These are phyloP conservation scores for Gossypium australe DNA, from an alignment of 345 rosid genomes.

Conservation along the genomic window DNA sequence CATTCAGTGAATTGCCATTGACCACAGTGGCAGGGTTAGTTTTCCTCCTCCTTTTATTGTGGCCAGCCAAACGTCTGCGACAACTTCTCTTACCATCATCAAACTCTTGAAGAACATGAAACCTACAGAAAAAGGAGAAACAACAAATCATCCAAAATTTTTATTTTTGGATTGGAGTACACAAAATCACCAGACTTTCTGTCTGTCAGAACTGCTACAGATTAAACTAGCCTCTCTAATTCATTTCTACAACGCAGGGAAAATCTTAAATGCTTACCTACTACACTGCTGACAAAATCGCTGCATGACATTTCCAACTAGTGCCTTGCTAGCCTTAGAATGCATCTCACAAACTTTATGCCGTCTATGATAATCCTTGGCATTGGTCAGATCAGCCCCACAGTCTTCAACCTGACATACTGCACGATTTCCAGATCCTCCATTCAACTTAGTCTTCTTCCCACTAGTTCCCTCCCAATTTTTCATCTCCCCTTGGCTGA, in stretches of 20 bases:
- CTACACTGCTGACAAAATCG: slow-evolving; percentile 99
- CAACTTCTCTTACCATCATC: slow-evolving; percentile 99
- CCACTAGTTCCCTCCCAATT: slow-evolving; percentile 42
- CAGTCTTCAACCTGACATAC: slow-evolving; percentile 94
- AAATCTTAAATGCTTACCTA: slow-evolving; percentile 45
- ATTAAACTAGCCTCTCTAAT: background rate
- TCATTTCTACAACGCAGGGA: background rate
- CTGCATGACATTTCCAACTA: slow-evolving; percentile 87
- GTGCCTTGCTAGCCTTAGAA: slow-evolving; percentile 84
- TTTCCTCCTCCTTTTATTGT: slow-evolving; percentile 93
- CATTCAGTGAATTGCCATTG: slow-evolving; percentile 49
- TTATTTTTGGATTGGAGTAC: background rate
- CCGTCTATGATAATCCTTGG: slow-evolving; percentile 94
- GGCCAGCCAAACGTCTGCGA: slow-evolving; percentile 98
- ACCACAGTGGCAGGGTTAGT: slow-evolving; percentile 68
- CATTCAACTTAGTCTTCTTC: slow-evolving; percentile 69
- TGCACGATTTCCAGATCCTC: slow-evolving; percentile 52
- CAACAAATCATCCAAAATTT: slow-evolving; percentile 6
- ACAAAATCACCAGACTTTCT: background rate
- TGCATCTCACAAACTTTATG: slow-evolving; percentile 98
- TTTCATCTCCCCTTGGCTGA: slow-evolving; percentile 32
- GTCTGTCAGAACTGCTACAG: background rate
- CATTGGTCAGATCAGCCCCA: slow-evolving; percentile 83
- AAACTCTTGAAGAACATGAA: slow-evolving; percentile 94
- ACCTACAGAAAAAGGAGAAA: slow-evolving; percentile 40